Evolutionary conservation across 176 grass and related monocot genomes (phyloP), one percentile per base, ranked within the genome.

Genomic region (Triticum timopheevii): DNA sequence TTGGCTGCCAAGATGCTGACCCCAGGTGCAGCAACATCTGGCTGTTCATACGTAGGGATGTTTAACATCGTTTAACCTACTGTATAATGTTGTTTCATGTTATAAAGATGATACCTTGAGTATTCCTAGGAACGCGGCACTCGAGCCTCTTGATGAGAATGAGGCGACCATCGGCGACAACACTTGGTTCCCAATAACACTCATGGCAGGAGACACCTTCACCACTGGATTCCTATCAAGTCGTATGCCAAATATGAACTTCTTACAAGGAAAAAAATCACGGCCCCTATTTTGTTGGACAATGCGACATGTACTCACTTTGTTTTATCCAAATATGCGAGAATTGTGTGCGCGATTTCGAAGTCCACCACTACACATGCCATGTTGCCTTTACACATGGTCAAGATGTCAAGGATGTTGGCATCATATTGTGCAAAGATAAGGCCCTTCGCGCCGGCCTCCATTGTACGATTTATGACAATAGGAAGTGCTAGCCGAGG

Each of bases 351-450:
- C 6, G 16, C 2, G 1, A 77, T 87, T 52, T 71, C 59, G 4
- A 66, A 56, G 59, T 82, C 71, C 33, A 87, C 59, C 0, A 87
- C 5, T 72, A 82, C 71, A 11, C 79, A 87, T 4, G 71, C 10
- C n/a, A 68, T 67, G 13, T 33, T 24, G 24, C 30, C 31, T 0
- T 28, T 6, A 33, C 68, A 65, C 1, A 34, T 16, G 13, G 28
- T 31, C 13, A 24, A 3, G 2, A 0, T 2, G 4, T 66, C 30
- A 2, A 83, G 33, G 31, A 16, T 0, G 17, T 77, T 76, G 4
- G 27, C 6, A 49, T 52, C 39, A 23, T 61, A 22, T 35, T 88
- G 86, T 6, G 25, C 24, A 35, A 77, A 83, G 69, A 88, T 88
- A 1, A 83, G 24, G 72, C 79, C 86, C 80, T 13, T 52, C 3